These are phyloP conservation scores for Vigna unguiculata DNA, from an alignment of 306 rosid species.

Conservation along the genomic window DNA sequence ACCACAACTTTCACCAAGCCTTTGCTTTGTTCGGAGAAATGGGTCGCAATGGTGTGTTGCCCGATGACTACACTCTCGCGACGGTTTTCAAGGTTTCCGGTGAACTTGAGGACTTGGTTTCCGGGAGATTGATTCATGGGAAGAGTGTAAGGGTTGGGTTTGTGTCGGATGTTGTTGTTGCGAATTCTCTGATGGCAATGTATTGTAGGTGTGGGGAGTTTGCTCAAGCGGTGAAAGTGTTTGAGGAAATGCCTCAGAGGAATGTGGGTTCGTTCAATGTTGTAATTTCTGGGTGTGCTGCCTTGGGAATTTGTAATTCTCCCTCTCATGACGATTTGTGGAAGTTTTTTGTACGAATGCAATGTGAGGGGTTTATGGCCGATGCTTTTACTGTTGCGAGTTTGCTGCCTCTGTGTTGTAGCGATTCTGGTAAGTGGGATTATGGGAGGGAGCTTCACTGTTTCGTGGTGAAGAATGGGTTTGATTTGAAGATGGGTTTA, in stretches of 20 bases:
- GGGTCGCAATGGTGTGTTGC: slow-evolving; percentile 46
- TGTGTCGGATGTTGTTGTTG: slow-evolving; percentile 63
- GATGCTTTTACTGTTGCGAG: slow-evolving; percentile 73
- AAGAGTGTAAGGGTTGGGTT: slow-evolving; percentile 64
- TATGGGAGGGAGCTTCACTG: slow-evolving; percentile 82
- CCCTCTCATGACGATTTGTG: slow-evolving; percentile 44
- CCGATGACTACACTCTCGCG: slow-evolving; percentile 80
- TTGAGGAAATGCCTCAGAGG: slow-evolving; percentile 76
- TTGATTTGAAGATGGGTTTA: slow-evolving; percentile 51
- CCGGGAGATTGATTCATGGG: slow-evolving; percentile 70
- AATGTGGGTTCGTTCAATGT: slow-evolving; percentile 77
- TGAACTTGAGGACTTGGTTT: slow-evolving; percentile 56
- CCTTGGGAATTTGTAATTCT: slow-evolving; percentile 31
- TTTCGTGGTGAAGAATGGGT: slow-evolving; percentile 61
- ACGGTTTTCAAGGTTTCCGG: slow-evolving; percentile 68
- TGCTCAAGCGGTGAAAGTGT: slow-evolving; percentile 58
- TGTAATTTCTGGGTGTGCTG: slow-evolving; percentile 59
- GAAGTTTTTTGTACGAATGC: slow-evolving; percentile 58
- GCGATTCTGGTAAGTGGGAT: slow-evolving; percentile 46
- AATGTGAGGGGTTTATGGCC: slow-evolving; percentile 59
- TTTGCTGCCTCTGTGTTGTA: slow-evolving; percentile 59
- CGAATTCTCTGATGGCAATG: slow-evolving; percentile 75
- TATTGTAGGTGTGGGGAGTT: slow-evolving; percentile 62
- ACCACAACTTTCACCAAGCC: slow-evolving; percentile 46
- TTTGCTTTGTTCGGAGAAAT: slow-evolving; percentile 59